Evolutionary conservation across 129 eudicot genomes (phyloP).

Genomic region (Chrysanthemum seticuspe): DNA sequence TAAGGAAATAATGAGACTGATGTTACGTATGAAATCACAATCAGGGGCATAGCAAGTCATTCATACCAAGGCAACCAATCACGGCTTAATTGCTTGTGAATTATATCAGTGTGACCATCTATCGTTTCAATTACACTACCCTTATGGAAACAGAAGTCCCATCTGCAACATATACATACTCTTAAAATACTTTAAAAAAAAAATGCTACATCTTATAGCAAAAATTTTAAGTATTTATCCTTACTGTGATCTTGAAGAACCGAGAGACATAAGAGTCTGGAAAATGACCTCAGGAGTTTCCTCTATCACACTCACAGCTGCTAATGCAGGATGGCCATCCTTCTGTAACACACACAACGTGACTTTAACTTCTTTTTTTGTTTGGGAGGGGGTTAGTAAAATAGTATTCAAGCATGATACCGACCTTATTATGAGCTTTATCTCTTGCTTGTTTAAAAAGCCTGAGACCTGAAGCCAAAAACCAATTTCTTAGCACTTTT

Average conservation of each 20-base stretch:
- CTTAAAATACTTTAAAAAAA: background rate
- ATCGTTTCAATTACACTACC: slow-evolving; percentile 70
- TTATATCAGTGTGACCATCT: slow-evolving; percentile 74
- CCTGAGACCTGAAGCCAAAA: slow-evolving; percentile 56
- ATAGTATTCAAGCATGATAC: slow-evolving; percentile 4
- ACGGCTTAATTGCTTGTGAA: slow-evolving; percentile 51
- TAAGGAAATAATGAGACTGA: background rate
- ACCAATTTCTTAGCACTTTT: slow-evolving; percentile 11
- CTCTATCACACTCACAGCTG: slow-evolving; percentile 70
- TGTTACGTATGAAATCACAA: slow-evolving; percentile 11
- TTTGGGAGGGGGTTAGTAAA: background rate
- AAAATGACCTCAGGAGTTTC: slow-evolving; percentile 71
- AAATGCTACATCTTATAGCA: background rate
- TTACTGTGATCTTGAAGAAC: slow-evolving; percentile 85
- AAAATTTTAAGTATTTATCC: slow-evolving; percentile 9
- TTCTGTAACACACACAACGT: slow-evolving; percentile 31
- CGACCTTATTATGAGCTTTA: slow-evolving; percentile 44
- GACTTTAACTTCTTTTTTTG: background rate
- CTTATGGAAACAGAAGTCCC: slow-evolving; percentile 76
- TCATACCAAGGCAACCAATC: slow-evolving; percentile 77
- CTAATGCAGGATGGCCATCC: slow-evolving; percentile 60
- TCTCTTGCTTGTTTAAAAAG: slow-evolving; percentile 66
- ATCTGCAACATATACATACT: slow-evolving; percentile 45
- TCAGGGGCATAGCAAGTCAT: background rate
- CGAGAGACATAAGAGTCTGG: slow-evolving; percentile 72